A percentile compares a stretch with the other conserved stretches of the same genome.
phyloP scores from a whole-genome alignment of 208 protist genomes.

The Plasmodiophora brassicae region DNA sequence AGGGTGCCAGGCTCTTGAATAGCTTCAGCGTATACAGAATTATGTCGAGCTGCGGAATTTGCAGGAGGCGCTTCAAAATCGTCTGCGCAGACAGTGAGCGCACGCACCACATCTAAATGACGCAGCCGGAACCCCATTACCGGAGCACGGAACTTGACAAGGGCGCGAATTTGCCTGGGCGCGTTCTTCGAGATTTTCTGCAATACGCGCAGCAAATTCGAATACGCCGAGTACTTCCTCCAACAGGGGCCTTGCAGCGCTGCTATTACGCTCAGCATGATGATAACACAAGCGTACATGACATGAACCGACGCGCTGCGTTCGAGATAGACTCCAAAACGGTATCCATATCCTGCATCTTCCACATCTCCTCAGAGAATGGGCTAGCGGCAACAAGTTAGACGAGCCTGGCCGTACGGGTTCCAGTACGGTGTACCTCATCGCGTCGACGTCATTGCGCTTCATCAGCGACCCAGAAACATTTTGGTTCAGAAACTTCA shows the following conservation, averaged over 20 bases:
- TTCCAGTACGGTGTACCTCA: neutral
- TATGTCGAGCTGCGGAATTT: neutral
- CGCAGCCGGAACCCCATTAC: neutral
- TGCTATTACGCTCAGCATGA: too few species aligned
- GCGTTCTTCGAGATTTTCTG: neutral
- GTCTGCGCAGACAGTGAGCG: too few species aligned
- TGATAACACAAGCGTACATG: too few species aligned
- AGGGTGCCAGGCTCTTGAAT: neutral
- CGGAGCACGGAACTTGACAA: constrained; percentile 20
- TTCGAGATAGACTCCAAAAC: too few species aligned
- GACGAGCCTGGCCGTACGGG: too few species aligned
- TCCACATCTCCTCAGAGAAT: too few species aligned
- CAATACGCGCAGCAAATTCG: neutral
- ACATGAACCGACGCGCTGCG: too few species aligned
- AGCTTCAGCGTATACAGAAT: constrained; percentile 14
- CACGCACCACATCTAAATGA: neutral
- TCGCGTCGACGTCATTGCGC: neutral
- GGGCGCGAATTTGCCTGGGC: neutral
- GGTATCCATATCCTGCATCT: too few species aligned
- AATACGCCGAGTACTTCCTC: constrained; percentile 33
- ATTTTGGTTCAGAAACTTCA: constrained; percentile 24
- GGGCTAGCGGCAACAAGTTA: too few species aligned
- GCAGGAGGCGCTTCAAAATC: neutral
- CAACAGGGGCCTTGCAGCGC: neutral
- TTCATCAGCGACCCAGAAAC: neutral